A percentile compares a stretch with the other conserved stretches of the same genome.
These are phyloP conservation scores for Seiridium cupressi DNA, from an alignment of 2,329 filamentous ascomycete species.

Conservation along the genomic window DNA sequence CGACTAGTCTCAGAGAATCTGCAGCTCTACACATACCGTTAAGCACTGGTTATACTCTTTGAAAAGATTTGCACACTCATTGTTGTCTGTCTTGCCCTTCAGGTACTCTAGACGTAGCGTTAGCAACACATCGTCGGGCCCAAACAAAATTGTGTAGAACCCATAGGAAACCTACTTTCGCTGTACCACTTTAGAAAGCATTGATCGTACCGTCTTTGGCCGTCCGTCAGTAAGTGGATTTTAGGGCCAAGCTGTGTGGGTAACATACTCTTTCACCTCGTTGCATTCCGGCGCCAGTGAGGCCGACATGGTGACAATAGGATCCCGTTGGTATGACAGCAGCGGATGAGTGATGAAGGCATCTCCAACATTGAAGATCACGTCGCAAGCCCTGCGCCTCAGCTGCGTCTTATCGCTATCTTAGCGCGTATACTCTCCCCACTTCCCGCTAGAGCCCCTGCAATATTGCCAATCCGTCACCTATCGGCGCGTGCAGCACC, in stretches of 20 bases:
- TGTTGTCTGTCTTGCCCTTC: conserved; percentile 70
- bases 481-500: conserved; percentile 1
- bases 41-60: conserved; percentile 86
- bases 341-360: neutral
- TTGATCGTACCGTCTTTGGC: conserved; percentile 80
- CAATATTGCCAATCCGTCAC: neutral
- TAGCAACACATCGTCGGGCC: conserved; percentile 7
- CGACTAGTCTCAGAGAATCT: neutral
- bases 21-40: conserved; percentile 53
- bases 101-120: conserved; percentile 69
- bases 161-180: conserved; percentile 67
- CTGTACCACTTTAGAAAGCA: conserved; percentile 99
- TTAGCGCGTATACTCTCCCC: neutral
- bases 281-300: conserved; percentile 95
- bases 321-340: neutral
- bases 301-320: conserved; percentile 69
- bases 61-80: conserved; percentile 83
- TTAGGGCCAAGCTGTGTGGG: neutral
- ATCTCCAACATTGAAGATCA: neutral
- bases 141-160: conserved; percentile 12
- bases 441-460: neutral
- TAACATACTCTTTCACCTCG: conserved; percentile 83
- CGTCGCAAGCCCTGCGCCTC: neutral
- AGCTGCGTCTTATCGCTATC: conserved; percentile 2
- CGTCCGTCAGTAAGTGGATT: neutral